These are phyloP conservation scores for Camellia oleifera DNA, from an alignment of 179 eudicot genomes.

Conservation along the genomic window DNA sequence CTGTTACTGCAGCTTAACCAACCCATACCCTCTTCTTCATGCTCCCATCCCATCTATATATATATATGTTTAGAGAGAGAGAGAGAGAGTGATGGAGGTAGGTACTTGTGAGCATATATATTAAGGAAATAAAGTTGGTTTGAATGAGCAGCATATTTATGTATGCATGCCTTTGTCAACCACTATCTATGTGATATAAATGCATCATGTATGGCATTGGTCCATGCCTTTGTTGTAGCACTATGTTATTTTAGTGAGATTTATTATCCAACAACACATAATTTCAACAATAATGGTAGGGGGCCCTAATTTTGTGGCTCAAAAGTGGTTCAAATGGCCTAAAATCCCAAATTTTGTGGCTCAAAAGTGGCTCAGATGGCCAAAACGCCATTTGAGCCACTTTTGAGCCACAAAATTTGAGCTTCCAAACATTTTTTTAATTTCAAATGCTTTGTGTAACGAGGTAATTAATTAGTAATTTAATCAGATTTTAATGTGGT, in stretches of 20 bases:
- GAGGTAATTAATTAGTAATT: no score
- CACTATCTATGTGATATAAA: background rate
- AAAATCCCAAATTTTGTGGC: no score
- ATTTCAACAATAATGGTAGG: background rate
- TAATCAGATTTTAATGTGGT: no score
- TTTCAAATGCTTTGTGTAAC: background rate
- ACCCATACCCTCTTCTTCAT: background rate
- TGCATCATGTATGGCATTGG: background rate
- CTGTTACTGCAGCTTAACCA: conserved; percentile 22
- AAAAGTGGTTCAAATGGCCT: no score
- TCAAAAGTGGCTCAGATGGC: no score
- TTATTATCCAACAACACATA: background rate
- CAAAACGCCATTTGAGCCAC: no score
- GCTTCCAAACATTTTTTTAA: background rate
- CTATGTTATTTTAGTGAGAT: background rate
- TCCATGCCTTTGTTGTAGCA: background rate
- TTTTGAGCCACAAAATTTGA: no score
- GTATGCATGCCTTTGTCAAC: background rate
- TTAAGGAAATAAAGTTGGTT: background rate
- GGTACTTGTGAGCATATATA: background rate
- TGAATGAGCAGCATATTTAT: background rate
- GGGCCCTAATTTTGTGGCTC: no score
- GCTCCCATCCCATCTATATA: no score
- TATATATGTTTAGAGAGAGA: background rate
- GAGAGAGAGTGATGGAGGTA: background rate